These are phyloP conservation scores for Pythium aphanidermatum DNA, from an alignment of 352 stramenopile genomes.

Conservation along the genomic window DNA sequence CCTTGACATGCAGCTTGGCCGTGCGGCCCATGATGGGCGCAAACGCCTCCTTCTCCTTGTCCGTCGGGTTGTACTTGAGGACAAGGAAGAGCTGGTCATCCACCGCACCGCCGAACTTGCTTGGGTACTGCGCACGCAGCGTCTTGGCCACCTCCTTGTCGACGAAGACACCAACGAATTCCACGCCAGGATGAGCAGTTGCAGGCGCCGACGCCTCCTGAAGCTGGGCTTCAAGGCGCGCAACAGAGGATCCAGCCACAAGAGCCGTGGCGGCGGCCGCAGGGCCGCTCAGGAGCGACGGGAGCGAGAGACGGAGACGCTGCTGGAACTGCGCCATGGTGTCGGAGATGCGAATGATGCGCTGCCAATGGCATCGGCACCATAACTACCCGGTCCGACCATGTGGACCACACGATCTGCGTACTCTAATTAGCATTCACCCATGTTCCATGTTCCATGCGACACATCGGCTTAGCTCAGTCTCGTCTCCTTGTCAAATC, in stretches of 20 bases:
- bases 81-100: conserved; percentile 57
- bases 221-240: conserved; percentile 5
- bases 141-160: conserved; percentile 40
- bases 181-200: conserved; percentile 16
- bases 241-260: background rate
- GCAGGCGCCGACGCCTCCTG: background rate
- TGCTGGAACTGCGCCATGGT: conserved; percentile 12
- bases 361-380: background rate
- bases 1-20: conserved; percentile 56
- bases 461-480: background rate
- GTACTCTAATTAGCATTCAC: too few species aligned
- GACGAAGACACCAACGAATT: conserved; percentile 79
- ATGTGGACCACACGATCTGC: conserved; percentile 6
- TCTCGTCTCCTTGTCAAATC: conserved; percentile 5
- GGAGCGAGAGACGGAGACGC: conserved; percentile 11
- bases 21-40: conserved; percentile 53
- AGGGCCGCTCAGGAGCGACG: conserved; percentile 9
- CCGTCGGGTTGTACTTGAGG: conserved; percentile 72
- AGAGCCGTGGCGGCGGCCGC: conserved; percentile 11
- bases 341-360: background rate
- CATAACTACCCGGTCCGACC: too few species aligned
- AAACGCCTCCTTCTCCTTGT: conserved; percentile 67
- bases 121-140: conserved; percentile 47
- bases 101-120: conserved; percentile 30
- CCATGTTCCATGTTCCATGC: too few species aligned